Conservation (phyloP, 495 filamentous ascomycete species). For the Hypoxylon perforatum region DNA sequence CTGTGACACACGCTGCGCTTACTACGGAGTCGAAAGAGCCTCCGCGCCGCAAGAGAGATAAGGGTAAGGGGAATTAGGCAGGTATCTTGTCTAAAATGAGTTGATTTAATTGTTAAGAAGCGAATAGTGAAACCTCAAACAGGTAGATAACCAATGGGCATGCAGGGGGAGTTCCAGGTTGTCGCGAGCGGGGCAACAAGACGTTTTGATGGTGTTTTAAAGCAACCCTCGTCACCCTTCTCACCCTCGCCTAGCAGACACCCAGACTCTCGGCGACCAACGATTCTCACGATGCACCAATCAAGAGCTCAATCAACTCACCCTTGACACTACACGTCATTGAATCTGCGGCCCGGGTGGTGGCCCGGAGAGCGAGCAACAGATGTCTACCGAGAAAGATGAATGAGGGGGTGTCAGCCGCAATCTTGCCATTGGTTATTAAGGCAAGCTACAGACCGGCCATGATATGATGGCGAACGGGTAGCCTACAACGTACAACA, state of each 20-base stretch:
- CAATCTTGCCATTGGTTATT: constrained; percentile 26
- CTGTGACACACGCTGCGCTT: background rate
- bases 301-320: background rate
- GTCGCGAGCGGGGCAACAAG: constrained; percentile 22
- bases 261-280: constrained; percentile 3
- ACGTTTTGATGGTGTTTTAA: constrained; percentile 38
- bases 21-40: background rate
- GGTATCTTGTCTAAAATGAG: constrained; percentile 5
- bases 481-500: constrained; percentile 3
- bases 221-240: constrained; percentile 1
- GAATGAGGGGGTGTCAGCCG: constrained; percentile 16
- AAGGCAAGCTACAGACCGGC: constrained; percentile 16
- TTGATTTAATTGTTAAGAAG: background rate
- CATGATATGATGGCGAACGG: background rate
- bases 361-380: background rate
- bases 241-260: background rate
- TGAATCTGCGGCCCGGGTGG: constrained; percentile 1
- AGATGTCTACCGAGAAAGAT: background rate
- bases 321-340: background rate
- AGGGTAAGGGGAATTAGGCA: background rate
- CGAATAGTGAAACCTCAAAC: constrained; percentile 12
- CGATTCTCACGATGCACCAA: constrained; percentile 1
- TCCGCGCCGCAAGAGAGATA: background rate
- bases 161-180: constrained; percentile 31
- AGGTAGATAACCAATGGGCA: constrained; percentile 32